These are phyloP conservation scores for Globisporangium megalacanthum DNA, from an alignment of 352 stramenopile species.

Conservation along the genomic window DNA sequence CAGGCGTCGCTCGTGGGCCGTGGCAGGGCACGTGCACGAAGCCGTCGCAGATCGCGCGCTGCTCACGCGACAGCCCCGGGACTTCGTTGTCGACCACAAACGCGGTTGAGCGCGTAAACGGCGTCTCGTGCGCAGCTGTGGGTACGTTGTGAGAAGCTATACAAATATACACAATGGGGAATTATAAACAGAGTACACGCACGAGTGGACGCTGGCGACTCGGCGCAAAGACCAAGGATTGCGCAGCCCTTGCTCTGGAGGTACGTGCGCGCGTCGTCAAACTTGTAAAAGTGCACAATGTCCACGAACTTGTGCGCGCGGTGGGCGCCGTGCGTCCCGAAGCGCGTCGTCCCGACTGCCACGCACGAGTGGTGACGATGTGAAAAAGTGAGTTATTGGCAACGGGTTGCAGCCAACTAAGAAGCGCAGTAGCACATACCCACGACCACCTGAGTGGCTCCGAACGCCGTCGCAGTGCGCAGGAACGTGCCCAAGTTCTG, in stretches of 20 bases:
- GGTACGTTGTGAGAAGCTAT: background rate
- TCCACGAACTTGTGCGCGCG: conserved; percentile 80
- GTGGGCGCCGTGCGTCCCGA: conserved; percentile 70
- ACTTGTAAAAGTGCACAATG: conserved; percentile 67
- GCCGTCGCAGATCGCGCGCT: conserved; percentile 58
- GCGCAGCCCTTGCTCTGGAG: conserved; percentile 49
- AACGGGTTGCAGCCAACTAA: background rate
- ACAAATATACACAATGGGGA: too few species aligned
- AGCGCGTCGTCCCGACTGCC: conserved; percentile 68
- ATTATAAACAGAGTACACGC: background rate
- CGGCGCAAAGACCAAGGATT: conserved; percentile 44
- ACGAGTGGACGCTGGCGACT: conserved; percentile 4
- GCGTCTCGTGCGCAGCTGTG: conserved; percentile 38
- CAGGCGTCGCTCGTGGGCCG: conserved; percentile 25
- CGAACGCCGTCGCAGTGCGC: conserved; percentile 69
- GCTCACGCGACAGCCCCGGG: conserved; percentile 43
- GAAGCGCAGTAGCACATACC: conserved; percentile 24
- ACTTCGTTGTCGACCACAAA: conserved; percentile 80
- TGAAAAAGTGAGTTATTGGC: background rate
- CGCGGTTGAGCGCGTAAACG: conserved; percentile 47
- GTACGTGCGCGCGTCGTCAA: conserved; percentile 48
- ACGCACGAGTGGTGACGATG: background rate
- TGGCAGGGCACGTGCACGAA: conserved; percentile 61
- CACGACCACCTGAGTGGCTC: conserved; percentile 64
- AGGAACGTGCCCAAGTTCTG: conserved; percentile 80